Evolutionary conservation across 352 stramenopile species (phyloP), one percentile per base, ranked within the genome.

Genomic region (Phytopythium sindhum): DNA sequence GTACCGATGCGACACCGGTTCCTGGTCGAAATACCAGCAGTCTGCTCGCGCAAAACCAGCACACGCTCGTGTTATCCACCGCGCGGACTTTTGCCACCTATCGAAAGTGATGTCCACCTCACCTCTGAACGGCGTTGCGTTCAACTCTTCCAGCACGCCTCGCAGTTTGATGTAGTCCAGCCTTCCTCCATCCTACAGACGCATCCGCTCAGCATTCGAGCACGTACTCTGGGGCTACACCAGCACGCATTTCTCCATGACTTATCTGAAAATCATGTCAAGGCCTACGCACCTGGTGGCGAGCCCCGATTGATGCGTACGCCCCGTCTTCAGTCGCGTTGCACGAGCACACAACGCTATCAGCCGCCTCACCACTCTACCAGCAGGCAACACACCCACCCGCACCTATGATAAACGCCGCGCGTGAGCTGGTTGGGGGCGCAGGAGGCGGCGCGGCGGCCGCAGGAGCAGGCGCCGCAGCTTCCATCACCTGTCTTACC

Each of bases 11-110:
- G 60, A 35, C 39, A 81, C 77, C 4, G 76, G 81, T 42, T 91
- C 88, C 24, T 95, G 86, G 45, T 93, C 85, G 62, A 95, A 95
- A 62, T 89, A 93, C 86, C 86, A 95, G 73, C 86, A 93, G 72
- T 95, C 86, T 95, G 62, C n/a, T 33, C 8, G 17, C 42, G 47
- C 45, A 60, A 24, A 2, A 19, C 28, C 4, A 14, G 24, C 23
- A 31, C 8, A 28, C 45, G 31, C 2, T 26, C 23, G 45, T 3
- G 47, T 35, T 14, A 19, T n/a, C 28, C 47, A 1, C 23, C 10
- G 47, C 23, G 44, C 12, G n/a, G n/a, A 57, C n/a, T 8, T 23
- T 53, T 7, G 47, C 47, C 11, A 28, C 12, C 10, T 17, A 54
- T 1, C 41, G 21, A 15, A 48, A 2, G 3, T 5, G 12, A 6